Evolutionary conservation across 2,329 filamentous ascomycete species (phyloP).

Genomic region (Aspergillus pseudoviridinutans): DNA sequence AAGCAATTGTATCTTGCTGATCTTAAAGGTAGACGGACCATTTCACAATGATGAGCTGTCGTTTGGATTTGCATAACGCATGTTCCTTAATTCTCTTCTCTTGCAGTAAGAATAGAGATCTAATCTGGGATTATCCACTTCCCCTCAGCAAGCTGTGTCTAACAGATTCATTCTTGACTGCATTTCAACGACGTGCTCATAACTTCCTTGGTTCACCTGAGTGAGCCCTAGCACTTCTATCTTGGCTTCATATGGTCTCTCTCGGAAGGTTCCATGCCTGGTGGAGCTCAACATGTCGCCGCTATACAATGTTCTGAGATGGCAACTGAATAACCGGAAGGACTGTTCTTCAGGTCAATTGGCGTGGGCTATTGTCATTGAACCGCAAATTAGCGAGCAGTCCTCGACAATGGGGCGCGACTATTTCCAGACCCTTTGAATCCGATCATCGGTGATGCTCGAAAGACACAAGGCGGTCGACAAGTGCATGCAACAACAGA

Average conservation of each 20-base stretch:
- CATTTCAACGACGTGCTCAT: not conserved
- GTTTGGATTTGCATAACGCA: not conserved
- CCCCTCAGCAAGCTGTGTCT: not conserved
- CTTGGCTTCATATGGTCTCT: not conserved
- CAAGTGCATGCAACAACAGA: not conserved
- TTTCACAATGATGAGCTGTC: not conserved
- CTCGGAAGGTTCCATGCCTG: not conserved
- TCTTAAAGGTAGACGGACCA: not conserved
- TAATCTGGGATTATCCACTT: not conserved
- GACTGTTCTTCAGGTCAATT: not conserved
- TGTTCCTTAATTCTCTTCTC: not conserved
- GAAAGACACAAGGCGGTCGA: not conserved
- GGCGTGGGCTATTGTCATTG: not conserved
- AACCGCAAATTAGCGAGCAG: not conserved
- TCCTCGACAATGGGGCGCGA: not conserved
- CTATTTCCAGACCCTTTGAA: not conserved
- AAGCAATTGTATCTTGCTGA: not conserved
- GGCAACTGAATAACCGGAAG: not conserved
- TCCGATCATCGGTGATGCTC: not conserved
- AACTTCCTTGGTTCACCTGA: not conserved
- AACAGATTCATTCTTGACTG: not conserved
- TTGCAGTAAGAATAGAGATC: not conserved
- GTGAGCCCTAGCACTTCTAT: not conserved
- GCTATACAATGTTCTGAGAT: not conserved
- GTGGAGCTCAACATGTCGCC: not conserved